Evolutionary conservation across 805 yeast species (phyloP), one percentile per base, ranked within the genome.

Genomic region (Tanozyma kutaoensis): DNA sequence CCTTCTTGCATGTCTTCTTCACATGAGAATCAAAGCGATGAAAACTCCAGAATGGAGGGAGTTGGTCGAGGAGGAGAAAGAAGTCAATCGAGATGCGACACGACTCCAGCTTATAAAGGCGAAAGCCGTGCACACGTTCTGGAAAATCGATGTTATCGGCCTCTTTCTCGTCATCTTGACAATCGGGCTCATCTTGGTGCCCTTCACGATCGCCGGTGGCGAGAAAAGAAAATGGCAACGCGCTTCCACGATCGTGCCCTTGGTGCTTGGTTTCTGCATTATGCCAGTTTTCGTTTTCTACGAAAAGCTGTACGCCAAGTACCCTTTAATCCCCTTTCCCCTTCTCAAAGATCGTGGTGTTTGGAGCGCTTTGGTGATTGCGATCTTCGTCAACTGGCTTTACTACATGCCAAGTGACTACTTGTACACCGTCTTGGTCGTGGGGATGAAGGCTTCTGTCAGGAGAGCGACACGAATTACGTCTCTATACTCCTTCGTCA

Each of bases 1-100:
- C 18, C 25, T 38, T 20, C 21, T 42, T 5, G 24, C 27, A 5
- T 35, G 39, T 23, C 20, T 38, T 29, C 18, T 32, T 12, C 36
- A 35, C 32, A 39, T 40, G 42, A 27, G 38, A 25, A 30, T 30
- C 27, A 15, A 30, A 26, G 43, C 46, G 5, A 32, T 35, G 14
- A 34, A 29, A 17, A 33, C 41, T 8, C 35, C 35, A 6, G 12
- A 12, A 6, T 20, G 22, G 22, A 20, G 9, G 22, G 8, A 6
- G 5, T 11, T 20, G 10, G 9, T 5, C 8, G 12, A 8, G 8
- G 22, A 20, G 9, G 20, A 18, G 10, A 18, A 18, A 10, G 20
- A 18, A 10, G 8, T 10, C 10, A 8, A 8, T 18, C 9, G 8
- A 8, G 10, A 8, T 18, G 8, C 10, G 20, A 18, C n/a, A n/a